These are phyloP conservation scores for Miamiensis avidus DNA, from an alignment of 169 alveolate genomes.

Conservation along the genomic window DNA sequence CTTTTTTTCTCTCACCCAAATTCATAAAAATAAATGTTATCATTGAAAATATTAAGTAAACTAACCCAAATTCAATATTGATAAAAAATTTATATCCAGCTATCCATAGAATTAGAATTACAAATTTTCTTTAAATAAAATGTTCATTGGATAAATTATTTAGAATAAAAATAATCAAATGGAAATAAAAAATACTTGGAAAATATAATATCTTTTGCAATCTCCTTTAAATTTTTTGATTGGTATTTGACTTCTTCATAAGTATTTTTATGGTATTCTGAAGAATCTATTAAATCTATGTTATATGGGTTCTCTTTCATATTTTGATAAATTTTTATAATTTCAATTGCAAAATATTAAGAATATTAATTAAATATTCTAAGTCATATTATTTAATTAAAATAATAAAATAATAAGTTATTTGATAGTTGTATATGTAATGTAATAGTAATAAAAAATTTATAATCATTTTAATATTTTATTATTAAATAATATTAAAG, in stretches of 20 bases:
- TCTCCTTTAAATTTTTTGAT: not conserved
- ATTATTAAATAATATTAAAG: no score
- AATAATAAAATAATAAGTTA: no score
- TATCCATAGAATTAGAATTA: not conserved
- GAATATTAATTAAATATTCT: no score
- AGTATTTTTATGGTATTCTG: not conserved
- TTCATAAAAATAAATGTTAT: slow-evolving; percentile 30
- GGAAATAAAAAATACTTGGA: not conserved
- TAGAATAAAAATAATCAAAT: no score
- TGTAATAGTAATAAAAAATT: no score
- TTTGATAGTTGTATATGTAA: no score
- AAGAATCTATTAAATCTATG: not conserved
- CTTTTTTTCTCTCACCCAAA: slow-evolving; percentile 41
- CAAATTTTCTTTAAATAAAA: not conserved
- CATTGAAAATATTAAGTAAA: slow-evolving; percentile 19
- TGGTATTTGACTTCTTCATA: not conserved
- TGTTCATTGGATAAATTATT: no score
- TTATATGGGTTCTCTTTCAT: not conserved
- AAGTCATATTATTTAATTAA: no score
- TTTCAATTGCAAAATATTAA: no score
- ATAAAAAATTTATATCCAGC: no score
- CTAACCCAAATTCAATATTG: not conserved
- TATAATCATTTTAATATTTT: no score
- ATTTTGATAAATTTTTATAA: not conserved
- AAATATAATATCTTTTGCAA: no score